Percentiles rank a stretch among this genome's conserved stretches.
phyloP scores from a whole-genome alignment of 176 grass and related monocot species.

The Aegilops longissima region DNA sequence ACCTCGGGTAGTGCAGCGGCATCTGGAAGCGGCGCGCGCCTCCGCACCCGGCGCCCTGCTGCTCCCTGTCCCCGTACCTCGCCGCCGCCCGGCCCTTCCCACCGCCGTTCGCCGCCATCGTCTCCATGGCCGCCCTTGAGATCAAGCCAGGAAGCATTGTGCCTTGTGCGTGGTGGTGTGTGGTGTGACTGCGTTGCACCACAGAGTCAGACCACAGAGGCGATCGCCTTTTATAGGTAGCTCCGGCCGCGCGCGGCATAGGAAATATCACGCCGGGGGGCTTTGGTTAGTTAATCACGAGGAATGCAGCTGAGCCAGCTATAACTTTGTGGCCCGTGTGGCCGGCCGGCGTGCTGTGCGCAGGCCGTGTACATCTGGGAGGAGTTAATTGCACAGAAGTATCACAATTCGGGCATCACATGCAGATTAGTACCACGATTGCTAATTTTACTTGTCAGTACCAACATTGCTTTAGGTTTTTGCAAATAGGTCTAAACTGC shows the following conservation, averaged over 20 bases:
- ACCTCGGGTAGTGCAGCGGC: constrained; percentile 89
- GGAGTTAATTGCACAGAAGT: no score
- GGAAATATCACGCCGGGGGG: neutral
- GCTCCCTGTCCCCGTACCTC: neutral
- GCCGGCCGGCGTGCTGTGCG: neutral
- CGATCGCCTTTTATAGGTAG: neutral
- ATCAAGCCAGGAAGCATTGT: neutral
- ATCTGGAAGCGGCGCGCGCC: constrained; percentile 51
- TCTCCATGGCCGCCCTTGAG: neutral
- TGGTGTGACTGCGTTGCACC: no score
- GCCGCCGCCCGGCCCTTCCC: neutral
- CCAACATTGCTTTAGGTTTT: no score
- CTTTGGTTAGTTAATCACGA: neutral
- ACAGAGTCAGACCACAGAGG: no score
- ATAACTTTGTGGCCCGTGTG: neutral
- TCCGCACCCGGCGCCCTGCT: neutral
- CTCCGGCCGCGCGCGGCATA: neutral
- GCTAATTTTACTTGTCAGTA: no score
- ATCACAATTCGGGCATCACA: no score
- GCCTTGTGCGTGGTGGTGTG: neutral
- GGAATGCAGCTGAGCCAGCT: neutral
- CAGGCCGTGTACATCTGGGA: no score
- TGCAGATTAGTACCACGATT: no score
- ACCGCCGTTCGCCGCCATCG: constrained; percentile 15
- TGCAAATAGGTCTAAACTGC: no score